Evolutionary conservation across 768 basidiomycete species (phyloP).

Genomic region (Leccinum boreale): DNA sequence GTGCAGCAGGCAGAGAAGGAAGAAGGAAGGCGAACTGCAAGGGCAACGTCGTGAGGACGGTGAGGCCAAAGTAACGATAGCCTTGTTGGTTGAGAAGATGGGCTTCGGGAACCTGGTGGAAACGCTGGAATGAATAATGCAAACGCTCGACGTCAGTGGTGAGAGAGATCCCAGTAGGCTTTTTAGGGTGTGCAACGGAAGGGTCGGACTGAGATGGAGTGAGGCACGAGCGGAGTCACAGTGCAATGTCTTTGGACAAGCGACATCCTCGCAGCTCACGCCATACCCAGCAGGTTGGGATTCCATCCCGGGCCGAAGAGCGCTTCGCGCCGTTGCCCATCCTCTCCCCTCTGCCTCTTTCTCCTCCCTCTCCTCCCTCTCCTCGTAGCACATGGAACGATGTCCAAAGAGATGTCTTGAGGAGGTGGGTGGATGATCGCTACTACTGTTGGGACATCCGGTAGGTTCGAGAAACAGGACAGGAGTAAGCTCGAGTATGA

Average conservation of each 20-base stretch:
- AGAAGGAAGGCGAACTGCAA: slow-evolving; percentile 27
- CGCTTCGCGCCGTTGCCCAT: no score
- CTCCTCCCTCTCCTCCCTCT: no score
- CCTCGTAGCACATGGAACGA: no score
- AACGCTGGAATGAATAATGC: slow-evolving; percentile 27
- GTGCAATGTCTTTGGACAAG: no score
- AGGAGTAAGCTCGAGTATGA: no score
- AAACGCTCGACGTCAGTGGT: slow-evolving; percentile 19
- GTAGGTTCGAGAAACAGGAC: no score
- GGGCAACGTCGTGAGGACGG: slow-evolving; percentile 25
- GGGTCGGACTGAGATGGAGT: no score
- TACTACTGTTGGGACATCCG: slow-evolving; percentile 10
- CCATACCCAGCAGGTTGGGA: no score
- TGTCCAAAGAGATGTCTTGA: slow-evolving; percentile 11
- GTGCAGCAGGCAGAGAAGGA: background rate
- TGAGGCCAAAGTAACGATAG: slow-evolving; percentile 28
- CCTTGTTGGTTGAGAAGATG: slow-evolving; percentile 36
- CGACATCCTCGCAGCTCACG: no score
- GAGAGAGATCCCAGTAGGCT: slow-evolving; percentile 21
- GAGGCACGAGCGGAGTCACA: no score
- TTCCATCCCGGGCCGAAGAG: no score
- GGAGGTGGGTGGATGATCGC: slow-evolving; percentile 23
- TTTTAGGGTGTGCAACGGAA: slow-evolving; percentile 15
- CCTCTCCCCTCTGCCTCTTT: no score
- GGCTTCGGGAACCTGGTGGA: slow-evolving; percentile 49